These are phyloP conservation scores for Kwoniella sp. DNA, from an alignment of 768 basidiomycete genomes.

Conservation along the genomic window DNA sequence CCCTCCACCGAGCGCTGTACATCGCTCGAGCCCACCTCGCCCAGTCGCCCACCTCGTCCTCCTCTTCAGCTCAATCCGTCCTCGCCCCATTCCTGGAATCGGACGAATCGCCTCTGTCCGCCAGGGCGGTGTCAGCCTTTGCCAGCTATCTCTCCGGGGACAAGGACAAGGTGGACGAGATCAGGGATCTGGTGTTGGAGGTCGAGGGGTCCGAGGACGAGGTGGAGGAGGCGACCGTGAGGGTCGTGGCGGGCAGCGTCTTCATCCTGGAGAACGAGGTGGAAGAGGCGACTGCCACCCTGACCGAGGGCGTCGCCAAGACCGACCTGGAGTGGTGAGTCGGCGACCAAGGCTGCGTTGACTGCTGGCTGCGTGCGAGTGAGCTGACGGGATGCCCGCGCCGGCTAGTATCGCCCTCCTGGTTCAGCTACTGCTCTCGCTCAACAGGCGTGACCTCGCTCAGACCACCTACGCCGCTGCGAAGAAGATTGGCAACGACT, in stretches of 20 bases:
- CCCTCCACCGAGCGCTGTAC: slow-evolving; percentile 45
- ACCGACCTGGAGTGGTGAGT: slow-evolving; percentile 84
- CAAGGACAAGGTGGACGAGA: slow-evolving; percentile 63
- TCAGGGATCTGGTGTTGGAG: slow-evolving; percentile 81
- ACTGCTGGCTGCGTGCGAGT: neutral
- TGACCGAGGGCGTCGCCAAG: slow-evolving; percentile 63
- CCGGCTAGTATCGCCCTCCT: slow-evolving; percentile 68
- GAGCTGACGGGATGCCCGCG: slow-evolving; percentile 1
- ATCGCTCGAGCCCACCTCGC: slow-evolving; percentile 48
- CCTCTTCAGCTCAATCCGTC: slow-evolving; percentile 17
- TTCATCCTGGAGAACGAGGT: slow-evolving; percentile 77
- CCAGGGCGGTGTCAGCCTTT: slow-evolving; percentile 61
- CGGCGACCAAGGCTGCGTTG: too few species aligned
- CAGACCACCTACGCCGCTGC: slow-evolving; percentile 78
- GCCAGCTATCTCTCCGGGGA: slow-evolving; percentile 62
- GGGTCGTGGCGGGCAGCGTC: slow-evolving; percentile 78
- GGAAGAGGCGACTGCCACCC: slow-evolving; percentile 87
- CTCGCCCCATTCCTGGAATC: slow-evolving; percentile 24
- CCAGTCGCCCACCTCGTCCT: slow-evolving; percentile 22
- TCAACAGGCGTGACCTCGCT: slow-evolving; percentile 79
- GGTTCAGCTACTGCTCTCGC: slow-evolving; percentile 84
- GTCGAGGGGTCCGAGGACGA: slow-evolving; percentile 69
- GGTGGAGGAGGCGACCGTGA: slow-evolving; percentile 70
- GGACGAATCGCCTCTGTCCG: slow-evolving; percentile 21
- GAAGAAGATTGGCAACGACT: slow-evolving; percentile 82